These are phyloP conservation scores for Hypsizygus ulmarius DNA, from an alignment of 1,284 basidiomycete genomes.

Conservation along the genomic window DNA sequence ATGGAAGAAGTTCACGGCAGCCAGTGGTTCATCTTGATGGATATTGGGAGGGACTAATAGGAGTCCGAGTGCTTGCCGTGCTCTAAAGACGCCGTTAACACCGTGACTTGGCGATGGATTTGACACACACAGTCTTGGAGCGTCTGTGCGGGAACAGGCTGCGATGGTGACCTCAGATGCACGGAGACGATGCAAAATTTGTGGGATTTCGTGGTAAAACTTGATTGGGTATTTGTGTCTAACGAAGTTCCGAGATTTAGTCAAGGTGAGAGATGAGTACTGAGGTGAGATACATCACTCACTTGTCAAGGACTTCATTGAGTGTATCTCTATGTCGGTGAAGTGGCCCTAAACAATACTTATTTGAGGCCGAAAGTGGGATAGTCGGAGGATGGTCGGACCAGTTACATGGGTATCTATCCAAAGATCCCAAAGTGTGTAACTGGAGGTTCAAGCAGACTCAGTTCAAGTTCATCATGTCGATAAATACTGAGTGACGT, in stretches of 20 bases:
- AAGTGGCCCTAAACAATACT: constrained; percentile 55
- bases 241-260: constrained; percentile 5
- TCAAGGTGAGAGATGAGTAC: background rate
- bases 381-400: constrained; percentile 19
- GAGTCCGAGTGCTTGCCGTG: constrained; percentile 70
- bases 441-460: constrained; percentile 41
- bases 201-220: constrained; percentile 76
- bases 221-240: constrained; percentile 57
- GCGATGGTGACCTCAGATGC: constrained; percentile 59
- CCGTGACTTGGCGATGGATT: background rate
- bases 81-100: constrained; percentile 42
- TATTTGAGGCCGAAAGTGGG: background rate
- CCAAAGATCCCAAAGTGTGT: constrained; percentile 85
- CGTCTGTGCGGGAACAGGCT: constrained; percentile 74
- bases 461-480: constrained; percentile 5
- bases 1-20: too few relatives aligned
- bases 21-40: constrained; percentile 44
- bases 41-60: constrained; percentile 58
- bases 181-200: constrained; percentile 67
- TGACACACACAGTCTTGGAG: constrained; percentile 64
- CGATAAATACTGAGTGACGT: background rate
- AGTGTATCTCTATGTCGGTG: constrained; percentile 51
- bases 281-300: constrained; percentile 11
- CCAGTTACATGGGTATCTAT: constrained; percentile 71
- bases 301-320: constrained; percentile 66